A percentile compares a stretch with the other conserved stretches of the same genome.
These are phyloP conservation scores for Hypholoma sublateritium DNA, from an alignment of 768 basidiomycete genomes.

Conservation along the genomic window DNA sequence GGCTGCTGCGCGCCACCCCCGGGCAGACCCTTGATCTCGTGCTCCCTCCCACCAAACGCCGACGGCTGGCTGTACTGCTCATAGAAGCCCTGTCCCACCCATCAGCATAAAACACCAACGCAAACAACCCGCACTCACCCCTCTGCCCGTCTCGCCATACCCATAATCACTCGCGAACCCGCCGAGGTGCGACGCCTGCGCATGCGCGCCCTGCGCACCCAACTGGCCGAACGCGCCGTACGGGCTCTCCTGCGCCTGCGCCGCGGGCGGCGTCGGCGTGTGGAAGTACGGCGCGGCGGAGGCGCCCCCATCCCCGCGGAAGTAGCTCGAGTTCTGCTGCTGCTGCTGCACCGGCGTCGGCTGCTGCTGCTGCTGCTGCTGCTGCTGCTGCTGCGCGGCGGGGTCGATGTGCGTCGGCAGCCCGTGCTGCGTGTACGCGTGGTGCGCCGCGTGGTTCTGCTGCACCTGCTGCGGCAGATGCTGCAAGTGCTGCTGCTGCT, in stretches of 20 bases:
- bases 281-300: slow-evolving; percentile 68
- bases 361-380: slow-evolving; percentile 34
- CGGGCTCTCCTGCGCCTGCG: slow-evolving; percentile 59
- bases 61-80: slow-evolving; percentile 68
- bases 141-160: slow-evolving; percentile 57
- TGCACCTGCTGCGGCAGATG: slow-evolving; percentile 44
- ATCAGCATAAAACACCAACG: slow-evolving; percentile 14
- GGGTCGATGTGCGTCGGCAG: slow-evolving; percentile 68
- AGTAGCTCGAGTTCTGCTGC: slow-evolving; percentile 53
- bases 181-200: slow-evolving; percentile 53
- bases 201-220: slow-evolving; percentile 53
- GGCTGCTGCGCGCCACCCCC: slow-evolving; percentile 49
- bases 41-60: slow-evolving; percentile 65
- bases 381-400: slow-evolving; percentile 32
- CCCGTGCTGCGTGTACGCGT: slow-evolving; percentile 66
- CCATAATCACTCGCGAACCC: slow-evolving; percentile 70
- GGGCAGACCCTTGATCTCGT: slow-evolving; percentile 73
- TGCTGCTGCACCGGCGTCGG: slow-evolving; percentile 39
- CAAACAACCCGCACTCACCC: slow-evolving; percentile 53
- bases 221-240: slow-evolving; percentile 72
- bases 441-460: slow-evolving; percentile 40
- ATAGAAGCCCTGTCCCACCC: slow-evolving; percentile 61
- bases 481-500: slow-evolving; percentile 40
- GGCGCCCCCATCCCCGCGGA: slow-evolving; percentile 54
- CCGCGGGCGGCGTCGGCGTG: slow-evolving; percentile 71